A percentile compares a stretch with the other conserved stretches of the same genome.
Evolutionary conservation across 192 early-diverging fungal species (phyloP).

Genomic region (Borealophlyctis nickersoniae): DNA sequence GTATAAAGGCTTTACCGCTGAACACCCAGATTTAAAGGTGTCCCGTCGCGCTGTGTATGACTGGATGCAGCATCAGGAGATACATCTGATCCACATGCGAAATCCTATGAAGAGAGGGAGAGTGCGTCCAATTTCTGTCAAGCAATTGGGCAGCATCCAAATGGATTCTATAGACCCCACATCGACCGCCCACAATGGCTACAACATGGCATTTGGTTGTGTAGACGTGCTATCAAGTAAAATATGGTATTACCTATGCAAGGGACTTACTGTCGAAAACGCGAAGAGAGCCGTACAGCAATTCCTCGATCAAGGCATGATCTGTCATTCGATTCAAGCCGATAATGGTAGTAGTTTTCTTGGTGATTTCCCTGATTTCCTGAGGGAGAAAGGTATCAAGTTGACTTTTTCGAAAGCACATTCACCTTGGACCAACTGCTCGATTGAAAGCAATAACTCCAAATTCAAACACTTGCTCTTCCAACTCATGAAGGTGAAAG

Average conservation of each 20-base stretch:
- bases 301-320: not conserved
- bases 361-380: not conserved
- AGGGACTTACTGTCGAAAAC: not conserved
- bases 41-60: not conserved
- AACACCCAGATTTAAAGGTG: not conserved
- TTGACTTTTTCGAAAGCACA: not conserved
- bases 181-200: not conserved
- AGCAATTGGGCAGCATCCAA: not conserved
- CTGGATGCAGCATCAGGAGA: not conserved
- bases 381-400: not conserved
- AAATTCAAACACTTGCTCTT: not conserved
- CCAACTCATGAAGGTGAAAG: not conserved
- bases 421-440: not conserved
- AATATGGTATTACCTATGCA: not conserved
- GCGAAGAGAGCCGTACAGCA: not conserved
- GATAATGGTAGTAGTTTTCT: not conserved
- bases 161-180: not conserved
- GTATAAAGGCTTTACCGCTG: not conserved
- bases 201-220: not conserved
- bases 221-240: not conserved
- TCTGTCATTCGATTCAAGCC: not conserved
- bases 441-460: not conserved
- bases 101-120: not conserved
- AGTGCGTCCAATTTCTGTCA: not conserved
- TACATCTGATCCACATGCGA: not conserved